Percentiles rank a stretch among this genome's conserved stretches.
Conservation (phyloP, 2,329 filamentous ascomycete species). For the Sporothrix globosa region DNA sequence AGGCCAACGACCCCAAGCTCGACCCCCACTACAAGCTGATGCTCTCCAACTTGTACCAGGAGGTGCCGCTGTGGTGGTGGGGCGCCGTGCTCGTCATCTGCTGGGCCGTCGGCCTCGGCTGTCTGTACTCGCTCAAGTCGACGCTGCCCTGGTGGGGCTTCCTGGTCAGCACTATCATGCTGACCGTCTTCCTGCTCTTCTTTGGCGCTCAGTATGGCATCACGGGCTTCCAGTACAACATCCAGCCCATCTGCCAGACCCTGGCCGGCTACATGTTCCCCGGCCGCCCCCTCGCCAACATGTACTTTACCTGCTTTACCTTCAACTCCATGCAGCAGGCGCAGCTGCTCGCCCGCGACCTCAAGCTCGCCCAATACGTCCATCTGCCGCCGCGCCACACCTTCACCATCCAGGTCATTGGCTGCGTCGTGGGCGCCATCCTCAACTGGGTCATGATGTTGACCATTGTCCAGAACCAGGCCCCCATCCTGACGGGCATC, state of each 20-base stretch:
- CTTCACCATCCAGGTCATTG: constrained; percentile 50
- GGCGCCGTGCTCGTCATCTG: constrained; percentile 43
- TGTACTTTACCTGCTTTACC: constrained; percentile 50
- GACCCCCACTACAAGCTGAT: constrained; percentile 43
- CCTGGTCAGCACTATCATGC: constrained; percentile 45
- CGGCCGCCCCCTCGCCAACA: constrained; percentile 47
- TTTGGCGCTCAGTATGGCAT: constrained; percentile 47
- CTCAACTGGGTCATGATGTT: constrained; percentile 54
- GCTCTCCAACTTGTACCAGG: constrained; percentile 35
- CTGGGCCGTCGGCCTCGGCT: constrained; percentile 45
- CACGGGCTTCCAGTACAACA: constrained; percentile 48
- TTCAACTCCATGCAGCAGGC: constrained; percentile 44
- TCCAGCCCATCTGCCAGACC: constrained; percentile 50
- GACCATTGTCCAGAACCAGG: constrained; percentile 46
- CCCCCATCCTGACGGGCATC: constrained; percentile 43
- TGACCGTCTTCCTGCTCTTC: constrained; percentile 46
- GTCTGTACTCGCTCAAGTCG: constrained; percentile 45
- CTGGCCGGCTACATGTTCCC: constrained; percentile 54
- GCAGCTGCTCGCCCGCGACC: constrained; percentile 42
- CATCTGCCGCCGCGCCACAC: constrained; percentile 49
- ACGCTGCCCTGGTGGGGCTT: constrained; percentile 51
- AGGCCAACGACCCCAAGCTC: constrained; percentile 33
- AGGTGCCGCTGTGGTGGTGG: constrained; percentile 36
- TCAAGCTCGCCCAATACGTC: constrained; percentile 47
- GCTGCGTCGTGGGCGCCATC: constrained; percentile 43